These are phyloP conservation scores for Wickerhamiella kurtzmanii DNA, from an alignment of 805 yeast genomes.

Conservation along the genomic window DNA sequence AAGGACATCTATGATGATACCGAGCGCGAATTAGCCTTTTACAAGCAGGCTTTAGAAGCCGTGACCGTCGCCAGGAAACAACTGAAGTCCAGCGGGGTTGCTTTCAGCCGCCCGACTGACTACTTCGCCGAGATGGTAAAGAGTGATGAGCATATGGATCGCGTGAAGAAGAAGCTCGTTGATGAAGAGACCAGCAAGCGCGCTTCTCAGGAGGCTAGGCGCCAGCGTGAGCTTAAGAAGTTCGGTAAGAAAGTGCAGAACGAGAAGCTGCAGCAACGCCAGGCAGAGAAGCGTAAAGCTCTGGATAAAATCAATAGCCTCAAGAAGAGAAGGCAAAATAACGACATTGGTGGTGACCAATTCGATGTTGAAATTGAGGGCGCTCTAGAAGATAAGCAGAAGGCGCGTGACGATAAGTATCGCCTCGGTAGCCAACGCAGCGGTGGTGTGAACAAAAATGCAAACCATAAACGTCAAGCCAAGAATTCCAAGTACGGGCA, in stretches of 20 bases:
- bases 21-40: slow-evolving; percentile 87
- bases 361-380: slow-evolving; percentile 90
- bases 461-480: slow-evolving; percentile 53
- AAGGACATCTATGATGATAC: slow-evolving; percentile 89
- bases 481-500: slow-evolving; percentile 62
- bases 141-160: slow-evolving; percentile 96
- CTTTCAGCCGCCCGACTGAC: slow-evolving; percentile 87
- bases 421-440: slow-evolving; percentile 30
- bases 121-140: slow-evolving; percentile 98
- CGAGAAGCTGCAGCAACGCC: slow-evolving; percentile 85
- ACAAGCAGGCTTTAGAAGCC: slow-evolving; percentile 84
- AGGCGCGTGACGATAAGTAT: slow-evolving; percentile 27
- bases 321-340: slow-evolving; percentile 72
- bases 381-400: slow-evolving; percentile 51
- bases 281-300: slow-evolving; percentile 81
- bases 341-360: slow-evolving; percentile 58
- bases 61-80: slow-evolving; percentile 60
- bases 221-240: slow-evolving; percentile 88
- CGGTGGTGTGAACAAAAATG: slow-evolving; percentile 26
- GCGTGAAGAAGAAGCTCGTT: slow-evolving; percentile 65
- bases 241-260: slow-evolving; percentile 95
- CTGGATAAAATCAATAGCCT: slow-evolving; percentile 81
- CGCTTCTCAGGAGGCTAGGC: slow-evolving; percentile 85
- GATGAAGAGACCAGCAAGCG: slow-evolving; percentile 59
- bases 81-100: slow-evolving; percentile 50